phyloP scores from a whole-genome alignment of 2,329 filamentous ascomycete genomes.

The Penicillium paneum region DNA sequence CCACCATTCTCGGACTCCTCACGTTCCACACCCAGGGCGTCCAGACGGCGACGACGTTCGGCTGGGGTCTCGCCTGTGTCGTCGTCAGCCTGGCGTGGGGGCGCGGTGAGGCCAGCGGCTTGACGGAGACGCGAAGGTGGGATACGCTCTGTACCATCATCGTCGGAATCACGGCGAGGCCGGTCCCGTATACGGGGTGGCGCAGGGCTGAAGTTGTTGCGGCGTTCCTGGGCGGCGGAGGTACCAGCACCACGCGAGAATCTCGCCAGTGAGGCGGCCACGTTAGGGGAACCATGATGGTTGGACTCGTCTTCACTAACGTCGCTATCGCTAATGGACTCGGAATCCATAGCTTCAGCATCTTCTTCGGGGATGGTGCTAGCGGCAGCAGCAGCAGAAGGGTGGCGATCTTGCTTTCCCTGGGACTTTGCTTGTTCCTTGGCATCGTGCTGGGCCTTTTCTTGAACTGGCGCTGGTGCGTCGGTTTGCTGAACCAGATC shows the following conservation, averaged over 20 bases:
- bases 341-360: slow-evolving; percentile 19
- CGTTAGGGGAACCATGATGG: slow-evolving; percentile 29
- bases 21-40: slow-evolving; percentile 39
- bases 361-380: slow-evolving; percentile 17
- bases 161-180: slow-evolving; percentile 39
- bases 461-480: slow-evolving; percentile 40
- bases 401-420: slow-evolving; percentile 24
- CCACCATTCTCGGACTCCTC: slow-evolving; percentile 25
- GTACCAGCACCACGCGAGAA: slow-evolving; percentile 27
- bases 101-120: slow-evolving; percentile 29
- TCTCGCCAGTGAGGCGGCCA: slow-evolving; percentile 38
- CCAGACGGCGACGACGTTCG: slow-evolving; percentile 47
- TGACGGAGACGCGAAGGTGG: slow-evolving; percentile 37
- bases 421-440: slow-evolving; percentile 28
- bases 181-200: slow-evolving; percentile 21
- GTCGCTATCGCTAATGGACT: slow-evolving; percentile 26
- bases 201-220: slow-evolving; percentile 34
- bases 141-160: slow-evolving; percentile 44
- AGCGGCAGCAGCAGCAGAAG: slow-evolving; percentile 19
- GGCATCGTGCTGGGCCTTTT: slow-evolving; percentile 35
- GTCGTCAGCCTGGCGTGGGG: slow-evolving; percentile 29
- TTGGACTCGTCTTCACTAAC: slow-evolving; percentile 23
- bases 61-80: slow-evolving; percentile 46
- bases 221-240: slow-evolving; percentile 40
- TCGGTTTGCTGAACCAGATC: slow-evolving; percentile 44